Evolutionary conservation across 441 rosid species (phyloP).

Genomic region (Raphanus hybrid): DNA sequence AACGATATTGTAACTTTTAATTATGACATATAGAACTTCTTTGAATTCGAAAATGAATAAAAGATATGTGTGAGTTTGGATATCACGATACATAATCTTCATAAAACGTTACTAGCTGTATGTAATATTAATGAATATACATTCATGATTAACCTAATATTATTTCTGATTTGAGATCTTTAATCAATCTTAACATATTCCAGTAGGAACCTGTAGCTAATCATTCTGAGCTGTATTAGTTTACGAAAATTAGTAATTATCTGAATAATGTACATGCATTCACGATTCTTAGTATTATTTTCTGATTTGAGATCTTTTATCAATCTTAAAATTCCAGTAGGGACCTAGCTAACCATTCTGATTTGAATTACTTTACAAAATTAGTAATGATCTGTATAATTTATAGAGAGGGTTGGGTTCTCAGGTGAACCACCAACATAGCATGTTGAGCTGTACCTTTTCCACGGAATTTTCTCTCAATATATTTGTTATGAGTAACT

Average conservation of each 20-base stretch:
- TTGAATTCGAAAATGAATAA: background rate
- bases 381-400: background rate
- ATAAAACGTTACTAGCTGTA: background rate
- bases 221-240: slow-evolving; percentile 5
- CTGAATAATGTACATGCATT: background rate
- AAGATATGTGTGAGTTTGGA: background rate
- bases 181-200: background rate
- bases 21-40: background rate
- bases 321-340: background rate
- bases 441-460: background rate
- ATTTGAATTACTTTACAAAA: background rate
- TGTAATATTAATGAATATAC: background rate
- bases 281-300: background rate
- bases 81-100: background rate
- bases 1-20: background rate
- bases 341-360: slow-evolving; percentile 3
- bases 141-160: background rate
- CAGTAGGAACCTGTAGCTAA: background rate
- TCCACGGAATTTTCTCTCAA: background rate
- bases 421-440: slow-evolving; percentile 26
- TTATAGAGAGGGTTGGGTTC: background rate
- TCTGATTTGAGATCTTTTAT: background rate
- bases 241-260: background rate
- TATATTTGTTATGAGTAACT: background rate
- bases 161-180: background rate